Evolutionary conservation across 1,284 basidiomycete species (phyloP).

Genomic region (Rhizoctonia solani): DNA sequence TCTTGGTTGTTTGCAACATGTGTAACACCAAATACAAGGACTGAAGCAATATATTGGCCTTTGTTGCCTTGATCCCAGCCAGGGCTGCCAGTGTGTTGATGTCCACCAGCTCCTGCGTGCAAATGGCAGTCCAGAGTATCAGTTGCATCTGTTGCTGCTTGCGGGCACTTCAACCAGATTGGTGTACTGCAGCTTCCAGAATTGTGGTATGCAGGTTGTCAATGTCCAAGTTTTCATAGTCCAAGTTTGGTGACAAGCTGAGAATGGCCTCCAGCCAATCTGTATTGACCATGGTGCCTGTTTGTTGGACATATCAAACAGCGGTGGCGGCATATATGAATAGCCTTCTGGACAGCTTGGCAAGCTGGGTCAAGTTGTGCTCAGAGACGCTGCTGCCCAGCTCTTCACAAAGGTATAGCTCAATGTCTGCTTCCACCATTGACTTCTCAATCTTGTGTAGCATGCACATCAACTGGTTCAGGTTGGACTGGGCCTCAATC

Average conservation of each 20-base stretch:
- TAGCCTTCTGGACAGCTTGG: not conserved
- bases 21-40: not conserved
- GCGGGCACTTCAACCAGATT: not conserved
- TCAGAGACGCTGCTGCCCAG: not conserved
- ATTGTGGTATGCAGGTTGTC: not conserved
- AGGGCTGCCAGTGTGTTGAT: not conserved
- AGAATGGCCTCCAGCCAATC: not conserved
- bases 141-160: not conserved
- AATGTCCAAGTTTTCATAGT: not conserved
- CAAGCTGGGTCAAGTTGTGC: not conserved
- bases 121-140: not conserved
- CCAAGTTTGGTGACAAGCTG: not conserved
- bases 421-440: not conserved
- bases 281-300: no score
- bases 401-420: not conserved
- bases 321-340: slow-evolving; percentile 9
- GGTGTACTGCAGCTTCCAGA: no score
- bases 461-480: not conserved
- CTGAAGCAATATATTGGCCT: not conserved
- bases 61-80: not conserved
- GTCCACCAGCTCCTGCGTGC: not conserved
- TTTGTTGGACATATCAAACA: not conserved
- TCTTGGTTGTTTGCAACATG: not conserved
- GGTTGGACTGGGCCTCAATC: not conserved
- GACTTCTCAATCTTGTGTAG: not conserved